Base-by-base conservation (phyloP, 2,329 filamentous ascomycete genomes). In the Sordariomycetes sp. region DNA sequence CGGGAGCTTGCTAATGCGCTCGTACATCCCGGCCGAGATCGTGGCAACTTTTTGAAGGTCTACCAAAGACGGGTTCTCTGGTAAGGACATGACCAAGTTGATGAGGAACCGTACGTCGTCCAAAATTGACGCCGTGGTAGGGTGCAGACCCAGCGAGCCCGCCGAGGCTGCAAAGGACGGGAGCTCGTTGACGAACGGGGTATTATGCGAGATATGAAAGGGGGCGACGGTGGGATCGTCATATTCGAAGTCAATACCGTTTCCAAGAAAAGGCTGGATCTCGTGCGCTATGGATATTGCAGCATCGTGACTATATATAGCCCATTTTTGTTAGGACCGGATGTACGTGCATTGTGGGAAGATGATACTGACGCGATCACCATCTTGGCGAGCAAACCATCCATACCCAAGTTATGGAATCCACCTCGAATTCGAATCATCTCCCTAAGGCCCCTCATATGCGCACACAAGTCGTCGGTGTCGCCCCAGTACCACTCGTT, bases 401-500 rank as follows among this genome's bases (percentile, higher is more conserved):
- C 70, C 61, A 78, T 66, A 2, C 76, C 76, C 2, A 79, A 65
- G 10, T 68, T 66, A 22, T 70, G 65, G 51, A 78, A 66, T 0
- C 77, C 75, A 12, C 76, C 77, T 25, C 76, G 69, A 53, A 75
- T 62, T 24, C 64, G 64, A 10, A 80, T 71, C 74, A 80, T 77
- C 53, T 72, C 71, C 59, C 70, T 68, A 17, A 81, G 67, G 0
- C 76, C 76, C 7, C 63, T 64, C 59, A 79, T 69, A 56, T 80
- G 77, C 1, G 71, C 70, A 25, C 70, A 67, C 12, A 79, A 66
- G 59, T 75, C 73, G 42, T 68, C 63, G 0, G 69, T 71, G 28
- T 71, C 72, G 6, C 76, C 76, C 76, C 76, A 79, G 62, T 78
- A 79, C 77, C 78, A 81, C 59, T 78, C 77, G 52, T 77, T 72